Conservation (phyloP, 2,329 filamentous ascomycete species). For the Phialocephala sp. region DNA sequence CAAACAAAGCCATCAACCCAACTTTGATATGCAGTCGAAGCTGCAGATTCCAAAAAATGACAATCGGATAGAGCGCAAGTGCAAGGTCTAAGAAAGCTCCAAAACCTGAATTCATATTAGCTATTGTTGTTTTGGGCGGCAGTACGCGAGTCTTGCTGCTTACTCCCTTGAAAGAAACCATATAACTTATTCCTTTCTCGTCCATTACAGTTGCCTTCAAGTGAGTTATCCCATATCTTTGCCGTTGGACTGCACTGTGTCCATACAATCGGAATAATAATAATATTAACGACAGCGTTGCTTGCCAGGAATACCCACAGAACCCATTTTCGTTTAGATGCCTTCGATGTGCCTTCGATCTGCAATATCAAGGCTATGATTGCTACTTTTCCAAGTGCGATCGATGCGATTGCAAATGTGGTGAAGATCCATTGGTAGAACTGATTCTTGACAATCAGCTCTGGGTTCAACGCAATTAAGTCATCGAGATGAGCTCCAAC, state of each 20-base stretch:
- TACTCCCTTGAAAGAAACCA: conserved; percentile 2
- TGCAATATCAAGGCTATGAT: conserved; percentile 5
- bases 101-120: not conserved
- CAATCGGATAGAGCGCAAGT: not conserved
- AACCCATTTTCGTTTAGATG: not conserved
- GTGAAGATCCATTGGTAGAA: conserved; percentile 7
- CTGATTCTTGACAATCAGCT: not conserved
- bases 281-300: not conserved
- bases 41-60: conserved; percentile 4
- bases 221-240: conserved; percentile 6
- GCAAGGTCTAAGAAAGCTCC: conserved; percentile 3
- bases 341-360: not conserved
- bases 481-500: not conserved
- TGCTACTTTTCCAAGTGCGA: not conserved
- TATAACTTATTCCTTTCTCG: conserved; percentile 1
- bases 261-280: conserved; percentile 1
- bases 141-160: not conserved
- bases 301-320: conserved; percentile 1
- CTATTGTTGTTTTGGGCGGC: not conserved
- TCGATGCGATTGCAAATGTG: not conserved
- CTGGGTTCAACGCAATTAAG: not conserved
- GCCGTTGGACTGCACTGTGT: conserved; percentile 5
- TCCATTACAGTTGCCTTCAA: not conserved
- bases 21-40: not conserved
- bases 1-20: not conserved